phyloP scores from a whole-genome alignment of 1,284 basidiomycete genomes.

The Athelia sp. region DNA sequence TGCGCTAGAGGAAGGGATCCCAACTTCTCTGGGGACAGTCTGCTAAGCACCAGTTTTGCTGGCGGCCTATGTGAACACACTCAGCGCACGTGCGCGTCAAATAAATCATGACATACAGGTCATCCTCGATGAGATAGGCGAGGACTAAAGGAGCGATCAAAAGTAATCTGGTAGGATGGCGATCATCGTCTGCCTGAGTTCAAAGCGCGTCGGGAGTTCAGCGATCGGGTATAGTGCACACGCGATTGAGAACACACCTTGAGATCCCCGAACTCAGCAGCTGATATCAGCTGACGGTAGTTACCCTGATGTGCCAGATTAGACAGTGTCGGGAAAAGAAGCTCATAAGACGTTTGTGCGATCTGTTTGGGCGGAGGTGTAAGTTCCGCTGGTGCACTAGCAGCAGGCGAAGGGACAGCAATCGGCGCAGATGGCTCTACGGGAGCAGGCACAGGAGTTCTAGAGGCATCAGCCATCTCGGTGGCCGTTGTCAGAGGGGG shows the following conservation, averaged over 20 bases:
- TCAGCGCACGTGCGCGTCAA: background rate
- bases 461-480: conserved; percentile 45
- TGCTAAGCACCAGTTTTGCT: conserved; percentile 48
- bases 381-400: conserved; percentile 5
- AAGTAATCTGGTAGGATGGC: conserved; percentile 40
- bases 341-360: conserved; percentile 31
- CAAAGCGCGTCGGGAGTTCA: conserved; percentile 1
- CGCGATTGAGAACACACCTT: conserved; percentile 32
- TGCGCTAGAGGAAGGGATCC: conserved; percentile 35
- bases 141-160: conserved; percentile 54
- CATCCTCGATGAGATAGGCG: conserved; percentile 53
- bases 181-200: conserved; percentile 33
- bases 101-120: conserved; percentile 37
- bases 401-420: conserved; percentile 5
- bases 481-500: conserved; percentile 50
- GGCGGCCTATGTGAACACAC: conserved; percentile 37
- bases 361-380: conserved; percentile 6
- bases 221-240: background rate
- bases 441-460: conserved; percentile 9
- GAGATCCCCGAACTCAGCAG: conserved; percentile 49
- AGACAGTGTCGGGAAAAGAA: conserved; percentile 36
- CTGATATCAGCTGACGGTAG: conserved; percentile 36
- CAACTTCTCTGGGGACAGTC: conserved; percentile 46
- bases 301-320: conserved; percentile 39
- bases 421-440: conserved; percentile 5